Evolutionary conservation across 441 rosid genomes (phyloP).

Genomic region (Populus hybrid): DNA sequence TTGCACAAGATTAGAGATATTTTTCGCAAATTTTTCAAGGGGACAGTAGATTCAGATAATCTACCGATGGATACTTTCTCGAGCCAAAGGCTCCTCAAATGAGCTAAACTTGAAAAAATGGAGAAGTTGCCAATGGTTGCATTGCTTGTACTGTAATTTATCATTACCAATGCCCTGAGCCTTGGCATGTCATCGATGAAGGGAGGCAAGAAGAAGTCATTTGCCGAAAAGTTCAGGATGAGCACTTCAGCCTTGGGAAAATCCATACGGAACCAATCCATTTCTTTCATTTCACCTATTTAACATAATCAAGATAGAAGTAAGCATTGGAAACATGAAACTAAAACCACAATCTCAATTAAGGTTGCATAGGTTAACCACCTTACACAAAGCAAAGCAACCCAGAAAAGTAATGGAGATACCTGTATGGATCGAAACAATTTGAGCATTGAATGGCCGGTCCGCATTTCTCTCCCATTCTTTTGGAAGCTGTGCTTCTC

Average conservation of each 20-base stretch:
- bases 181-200: constrained; percentile 65
- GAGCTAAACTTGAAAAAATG: constrained; percentile 41
- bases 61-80: constrained; percentile 63
- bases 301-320: constrained; percentile 2
- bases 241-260: constrained; percentile 87
- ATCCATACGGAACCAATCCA: constrained; percentile 71
- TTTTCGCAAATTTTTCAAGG: constrained; percentile 33
- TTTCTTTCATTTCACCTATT: constrained; percentile 70
- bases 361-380: not conserved
- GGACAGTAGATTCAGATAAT: constrained; percentile 41
- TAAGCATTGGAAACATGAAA: not conserved
- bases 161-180: constrained; percentile 66
- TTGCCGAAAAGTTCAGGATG: constrained; percentile 59
- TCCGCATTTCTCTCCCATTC: constrained; percentile 78
- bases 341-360: not conserved
- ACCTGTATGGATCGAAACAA: constrained; percentile 85
- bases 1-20: no score
- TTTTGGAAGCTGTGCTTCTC: constrained; percentile 55
- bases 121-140: constrained; percentile 58
- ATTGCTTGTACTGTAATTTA: constrained; percentile 51
- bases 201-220: constrained; percentile 67
- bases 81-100: constrained; percentile 76
- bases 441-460: constrained; percentile 55
- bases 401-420: not conserved
- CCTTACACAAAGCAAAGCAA: not conserved